phyloP scores from a whole-genome alignment of 2,329 filamentous ascomycete genomes.

The Fusarium hainanense region DNA sequence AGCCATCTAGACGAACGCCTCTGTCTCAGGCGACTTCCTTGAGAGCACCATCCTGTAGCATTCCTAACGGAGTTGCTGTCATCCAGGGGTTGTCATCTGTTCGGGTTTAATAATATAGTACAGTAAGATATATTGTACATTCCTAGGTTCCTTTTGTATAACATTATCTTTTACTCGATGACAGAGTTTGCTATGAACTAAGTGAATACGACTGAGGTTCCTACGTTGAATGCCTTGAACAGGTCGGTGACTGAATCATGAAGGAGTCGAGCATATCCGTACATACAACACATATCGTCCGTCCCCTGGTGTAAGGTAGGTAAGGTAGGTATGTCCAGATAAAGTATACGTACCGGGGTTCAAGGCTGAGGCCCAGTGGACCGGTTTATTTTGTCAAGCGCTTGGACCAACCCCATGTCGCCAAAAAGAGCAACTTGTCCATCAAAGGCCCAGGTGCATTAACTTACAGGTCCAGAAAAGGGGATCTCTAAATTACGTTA shows the following conservation, averaged over 20 bases:
- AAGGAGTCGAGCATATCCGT: neutral
- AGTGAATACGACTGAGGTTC: neutral
- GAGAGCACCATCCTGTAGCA: conserved; percentile 1
- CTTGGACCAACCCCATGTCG: conserved; percentile 44
- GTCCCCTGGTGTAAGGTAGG: neutral
- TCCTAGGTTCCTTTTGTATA: neutral
- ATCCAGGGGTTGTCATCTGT: neutral
- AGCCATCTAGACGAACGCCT: conserved; percentile 10
- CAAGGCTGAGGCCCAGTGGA: conserved; percentile 2
- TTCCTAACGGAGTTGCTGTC: conserved; percentile 6
- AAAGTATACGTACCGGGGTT: neutral
- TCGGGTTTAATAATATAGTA: neutral
- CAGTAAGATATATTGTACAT: neutral
- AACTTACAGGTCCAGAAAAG: conserved; percentile 46
- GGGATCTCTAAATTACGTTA: conserved; percentile 43
- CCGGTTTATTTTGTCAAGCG: conserved; percentile 46
- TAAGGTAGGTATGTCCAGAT: neutral
- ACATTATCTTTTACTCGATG: neutral
- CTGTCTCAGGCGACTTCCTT: conserved; percentile 15
- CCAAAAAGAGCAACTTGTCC: conserved; percentile 46
- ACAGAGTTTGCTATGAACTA: neutral
- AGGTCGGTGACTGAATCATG: neutral
- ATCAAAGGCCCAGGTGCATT: conserved; percentile 42
- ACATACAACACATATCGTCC: neutral
- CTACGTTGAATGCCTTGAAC: neutral